Conservation (phyloP, 306 rosid genomes). For the Lathyrus oleraceus region DNA sequence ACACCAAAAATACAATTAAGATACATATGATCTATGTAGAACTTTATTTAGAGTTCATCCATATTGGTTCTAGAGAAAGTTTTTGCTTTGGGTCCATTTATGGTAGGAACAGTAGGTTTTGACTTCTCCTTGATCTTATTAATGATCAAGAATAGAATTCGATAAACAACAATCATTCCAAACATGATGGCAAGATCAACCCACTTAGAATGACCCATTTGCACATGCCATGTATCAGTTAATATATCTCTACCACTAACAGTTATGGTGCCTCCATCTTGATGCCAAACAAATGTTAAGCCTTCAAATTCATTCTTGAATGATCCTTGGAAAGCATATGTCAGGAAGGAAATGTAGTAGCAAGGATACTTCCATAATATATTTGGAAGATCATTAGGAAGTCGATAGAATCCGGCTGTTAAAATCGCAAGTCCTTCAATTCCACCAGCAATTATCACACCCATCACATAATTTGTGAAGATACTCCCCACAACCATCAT, state of each 20-base stretch:
- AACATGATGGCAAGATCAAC: constrained; percentile 57
- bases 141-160: constrained; percentile 51
- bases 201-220: constrained; percentile 65
- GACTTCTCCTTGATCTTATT: constrained; percentile 46
- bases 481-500: constrained; percentile 71
- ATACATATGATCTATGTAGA: neutral
- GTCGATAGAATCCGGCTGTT: constrained; percentile 53
- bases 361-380: constrained; percentile 60
- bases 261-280: constrained; percentile 1
- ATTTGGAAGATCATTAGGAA: constrained; percentile 58
- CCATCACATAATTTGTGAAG: constrained; percentile 58
- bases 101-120: constrained; percentile 26
- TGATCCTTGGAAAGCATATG: constrained; percentile 55
- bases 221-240: constrained; percentile 51
- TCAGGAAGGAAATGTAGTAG: constrained; percentile 55
- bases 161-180: constrained; percentile 58
- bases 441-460: constrained; percentile 58
- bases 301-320: constrained; percentile 70
- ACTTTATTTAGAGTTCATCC: neutral
- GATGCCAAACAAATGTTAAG: constrained; percentile 36
- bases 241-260: constrained; percentile 48
- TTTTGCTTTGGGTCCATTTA: neutral
- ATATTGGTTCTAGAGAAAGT: constrained; percentile 4
- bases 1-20: neutral
- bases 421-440: constrained; percentile 59